Conservation (phyloP, 495 filamentous ascomycete species). For the Aspergillus sparsus region DNA sequence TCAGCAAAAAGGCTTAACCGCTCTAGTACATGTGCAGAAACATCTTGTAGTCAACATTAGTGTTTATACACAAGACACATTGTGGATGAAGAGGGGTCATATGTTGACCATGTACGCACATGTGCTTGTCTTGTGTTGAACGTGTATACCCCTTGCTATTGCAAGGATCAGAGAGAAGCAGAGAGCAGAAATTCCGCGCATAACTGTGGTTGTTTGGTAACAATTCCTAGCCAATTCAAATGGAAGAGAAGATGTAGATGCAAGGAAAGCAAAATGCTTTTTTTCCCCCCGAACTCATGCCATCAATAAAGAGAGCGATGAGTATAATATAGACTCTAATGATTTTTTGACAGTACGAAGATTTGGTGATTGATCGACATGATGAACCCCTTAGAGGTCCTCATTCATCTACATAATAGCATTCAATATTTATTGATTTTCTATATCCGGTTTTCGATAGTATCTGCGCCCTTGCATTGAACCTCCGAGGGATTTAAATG, state of each 20-base stretch:
- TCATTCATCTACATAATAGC: background rate
- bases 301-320: background rate
- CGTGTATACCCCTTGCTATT: background rate
- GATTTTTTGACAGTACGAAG: no score
- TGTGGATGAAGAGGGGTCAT: background rate
- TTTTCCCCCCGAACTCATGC: background rate
- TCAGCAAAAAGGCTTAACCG: slow-evolving; percentile 61
- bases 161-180: background rate
- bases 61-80: background rate
- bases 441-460: background rate
- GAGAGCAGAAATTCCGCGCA: background rate
- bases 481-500: background rate
- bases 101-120: background rate
- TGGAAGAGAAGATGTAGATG: background rate
- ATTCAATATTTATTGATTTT: background rate
- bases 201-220: background rate
- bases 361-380: no score
- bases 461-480: background rate
- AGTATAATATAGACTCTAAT: no score
- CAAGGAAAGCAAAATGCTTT: background rate
- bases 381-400: no score
- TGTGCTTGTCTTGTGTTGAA: background rate
- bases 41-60: slow-evolving; percentile 12
- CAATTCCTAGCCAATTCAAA: background rate
- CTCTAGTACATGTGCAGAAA: slow-evolving; percentile 19